These are phyloP conservation scores for Trichoderma sp. DNA, from an alignment of 2,329 filamentous ascomycete genomes.

Conservation along the genomic window DNA sequence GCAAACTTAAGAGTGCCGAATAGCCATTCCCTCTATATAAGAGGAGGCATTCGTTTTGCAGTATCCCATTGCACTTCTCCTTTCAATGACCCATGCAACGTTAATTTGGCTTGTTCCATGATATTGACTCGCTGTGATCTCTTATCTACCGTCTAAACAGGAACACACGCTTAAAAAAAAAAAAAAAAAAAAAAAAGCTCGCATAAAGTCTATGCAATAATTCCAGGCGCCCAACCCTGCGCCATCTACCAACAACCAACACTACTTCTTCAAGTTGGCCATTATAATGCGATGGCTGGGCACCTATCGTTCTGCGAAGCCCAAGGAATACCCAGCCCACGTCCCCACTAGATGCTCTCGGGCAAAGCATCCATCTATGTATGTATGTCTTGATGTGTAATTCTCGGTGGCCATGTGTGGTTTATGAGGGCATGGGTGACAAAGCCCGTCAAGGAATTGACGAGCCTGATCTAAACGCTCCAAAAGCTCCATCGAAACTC, in stretches of 20 bases:
- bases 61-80: background rate
- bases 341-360: background rate
- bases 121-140: background rate
- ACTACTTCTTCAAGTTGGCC: background rate
- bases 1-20: background rate
- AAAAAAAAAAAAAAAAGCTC: background rate
- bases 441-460: background rate
- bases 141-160: background rate
- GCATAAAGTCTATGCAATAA: background rate
- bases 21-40: background rate
- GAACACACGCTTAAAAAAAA: background rate
- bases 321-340: background rate
- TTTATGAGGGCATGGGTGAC: background rate
- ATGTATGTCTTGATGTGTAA: background rate
- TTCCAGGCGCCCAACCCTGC: background rate
- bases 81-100: background rate
- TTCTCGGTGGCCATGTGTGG: background rate
- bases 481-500: background rate
- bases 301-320: background rate
- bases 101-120: background rate
- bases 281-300: background rate
- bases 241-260: background rate
- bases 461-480: background rate
- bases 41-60: background rate
- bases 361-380: background rate